Conservation (phyloP, 1,284 basidiomycete genomes). For the Tilletia indica region DNA sequence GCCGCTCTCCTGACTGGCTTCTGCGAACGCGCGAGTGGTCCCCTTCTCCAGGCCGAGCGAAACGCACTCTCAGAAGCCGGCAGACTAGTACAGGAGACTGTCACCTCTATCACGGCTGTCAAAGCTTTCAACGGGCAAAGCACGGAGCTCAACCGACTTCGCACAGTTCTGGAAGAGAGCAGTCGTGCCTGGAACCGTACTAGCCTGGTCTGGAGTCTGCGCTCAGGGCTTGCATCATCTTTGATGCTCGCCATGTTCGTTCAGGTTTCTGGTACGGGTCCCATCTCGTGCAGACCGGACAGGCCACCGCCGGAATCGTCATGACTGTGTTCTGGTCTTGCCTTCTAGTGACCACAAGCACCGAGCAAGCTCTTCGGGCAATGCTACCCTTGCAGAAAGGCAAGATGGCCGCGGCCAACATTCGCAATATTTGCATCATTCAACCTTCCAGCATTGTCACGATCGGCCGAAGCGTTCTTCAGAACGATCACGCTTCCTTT, state of each 20-base stretch:
- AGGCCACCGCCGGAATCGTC: constrained; percentile 71
- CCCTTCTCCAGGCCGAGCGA: constrained; percentile 70
- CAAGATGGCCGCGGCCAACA: constrained; percentile 74
- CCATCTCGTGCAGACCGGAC: constrained; percentile 74
- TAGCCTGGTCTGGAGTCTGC: constrained; percentile 73
- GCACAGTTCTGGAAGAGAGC: constrained; percentile 61
- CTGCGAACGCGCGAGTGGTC: constrained; percentile 65
- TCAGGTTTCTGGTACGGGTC: constrained; percentile 92
- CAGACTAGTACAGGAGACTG: constrained; percentile 74
- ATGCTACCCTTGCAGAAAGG: constrained; percentile 78
- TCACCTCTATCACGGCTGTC: constrained; percentile 80
- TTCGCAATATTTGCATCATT: background rate
- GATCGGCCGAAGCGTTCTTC: too few species aligned
- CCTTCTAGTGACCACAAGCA: constrained; percentile 77
- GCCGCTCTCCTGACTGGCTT: constrained; percentile 70
- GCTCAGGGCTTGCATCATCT: constrained; percentile 67
- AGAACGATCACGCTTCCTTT: too few species aligned
- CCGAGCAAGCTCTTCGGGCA: constrained; percentile 81
- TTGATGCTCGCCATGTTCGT: constrained; percentile 88
- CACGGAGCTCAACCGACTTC: constrained; percentile 65
- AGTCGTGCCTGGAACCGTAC: constrained; percentile 60
- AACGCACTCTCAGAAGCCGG: constrained; percentile 69
- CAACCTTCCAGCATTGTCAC: background rate
- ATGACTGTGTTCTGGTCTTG: constrained; percentile 97
- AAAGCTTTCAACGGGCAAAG: constrained; percentile 88